phyloP scores from a whole-genome alignment of 1,139 yeast species.

The Dujonia santamariae region DNA sequence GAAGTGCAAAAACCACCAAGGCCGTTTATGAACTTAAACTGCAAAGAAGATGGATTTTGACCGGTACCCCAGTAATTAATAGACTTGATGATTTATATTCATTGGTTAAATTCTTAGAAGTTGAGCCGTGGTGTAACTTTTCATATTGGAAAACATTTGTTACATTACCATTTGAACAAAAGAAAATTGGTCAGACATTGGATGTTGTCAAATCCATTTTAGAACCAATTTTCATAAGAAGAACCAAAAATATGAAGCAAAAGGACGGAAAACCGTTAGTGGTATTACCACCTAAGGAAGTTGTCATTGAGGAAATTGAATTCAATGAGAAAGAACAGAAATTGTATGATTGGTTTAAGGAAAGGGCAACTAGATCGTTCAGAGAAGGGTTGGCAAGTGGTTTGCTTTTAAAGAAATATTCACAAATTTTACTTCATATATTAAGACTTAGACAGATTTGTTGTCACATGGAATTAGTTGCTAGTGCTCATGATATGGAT shows the following conservation, averaged over 20 bases:
- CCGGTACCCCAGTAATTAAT: constrained; percentile 95
- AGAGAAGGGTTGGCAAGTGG: constrained; percentile 63
- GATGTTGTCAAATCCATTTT: constrained; percentile 81
- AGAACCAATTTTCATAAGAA: constrained; percentile 77
- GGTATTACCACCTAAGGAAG: constrained; percentile 71
- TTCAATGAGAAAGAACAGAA: constrained; percentile 65
- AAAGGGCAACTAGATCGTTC: constrained; percentile 67
- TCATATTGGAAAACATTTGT: constrained; percentile 89
- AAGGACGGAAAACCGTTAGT: constrained; percentile 74
- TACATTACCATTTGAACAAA: constrained; percentile 76
- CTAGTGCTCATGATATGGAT: constrained; percentile 38
- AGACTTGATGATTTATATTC: constrained; percentile 84
- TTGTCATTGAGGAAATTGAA: constrained; percentile 62
- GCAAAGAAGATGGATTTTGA: constrained; percentile 76
- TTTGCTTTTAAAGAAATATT: constrained; percentile 67
- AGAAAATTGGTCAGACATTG: constrained; percentile 67
- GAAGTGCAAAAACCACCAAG: constrained; percentile 76
- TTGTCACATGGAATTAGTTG: constrained; percentile 72
- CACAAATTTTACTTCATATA: constrained; percentile 80
- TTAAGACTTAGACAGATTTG: constrained; percentile 83
- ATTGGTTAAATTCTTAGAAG: constrained; percentile 64
- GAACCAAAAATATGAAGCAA: constrained; percentile 85
- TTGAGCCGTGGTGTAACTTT: constrained; percentile 89
- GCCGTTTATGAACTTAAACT: constrained; percentile 68
- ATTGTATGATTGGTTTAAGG: constrained; percentile 68